Evolutionary conservation across 2,329 filamentous ascomycete species (phyloP), one percentile per base, ranked within the genome.

Genomic region (Trichoderma sp.): DNA sequence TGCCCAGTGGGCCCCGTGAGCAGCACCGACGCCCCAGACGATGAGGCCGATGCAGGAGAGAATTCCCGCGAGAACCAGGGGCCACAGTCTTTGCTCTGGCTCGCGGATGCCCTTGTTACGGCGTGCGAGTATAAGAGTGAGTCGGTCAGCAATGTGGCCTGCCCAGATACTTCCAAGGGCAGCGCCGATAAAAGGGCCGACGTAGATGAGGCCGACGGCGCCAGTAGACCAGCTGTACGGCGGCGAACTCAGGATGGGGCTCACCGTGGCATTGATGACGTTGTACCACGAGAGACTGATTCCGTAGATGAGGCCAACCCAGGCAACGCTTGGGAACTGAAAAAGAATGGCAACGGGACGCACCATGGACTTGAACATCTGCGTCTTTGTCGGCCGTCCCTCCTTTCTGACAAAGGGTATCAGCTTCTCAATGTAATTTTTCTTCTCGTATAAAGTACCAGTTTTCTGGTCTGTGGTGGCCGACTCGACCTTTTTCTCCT

Each of bases 11-110:
- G 84, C 75, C 7, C 79, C 60, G 41, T 82, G 80, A 3, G 78
- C 78, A 2, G 83, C 67, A 29, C 87, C 87, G 0, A 88, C 86
- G 41, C 87, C 87, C 87, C 86, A 88, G 4, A 87, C 77, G 66
- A 88, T 84, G 21, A 88, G 81, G 1, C 85, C 85, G 27, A 80
- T 82, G 0, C 84, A 83, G 0, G 85, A 81, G n/a, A 88, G 77
- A 14, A 88, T 41, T 3, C 83, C 76, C 5, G 83, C 84, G 0
- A 83, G 80, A 1, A 80, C 78, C 2, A 82, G 68, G 3, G 77
- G 67, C 83, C 82, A 85, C 4, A 85, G 78, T 1, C 83, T 78
- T 31, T 84, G 81, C 59, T 85, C 83, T 0, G 83, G 79, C 33
- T 85, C 83, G 3, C 79, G 78, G 3, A 84, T 79, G 9, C 83